Evolutionary conservation across 148 eudicot genomes (phyloP), one percentile per base, ranked within the genome.

Genomic region (Silene conica): DNA sequence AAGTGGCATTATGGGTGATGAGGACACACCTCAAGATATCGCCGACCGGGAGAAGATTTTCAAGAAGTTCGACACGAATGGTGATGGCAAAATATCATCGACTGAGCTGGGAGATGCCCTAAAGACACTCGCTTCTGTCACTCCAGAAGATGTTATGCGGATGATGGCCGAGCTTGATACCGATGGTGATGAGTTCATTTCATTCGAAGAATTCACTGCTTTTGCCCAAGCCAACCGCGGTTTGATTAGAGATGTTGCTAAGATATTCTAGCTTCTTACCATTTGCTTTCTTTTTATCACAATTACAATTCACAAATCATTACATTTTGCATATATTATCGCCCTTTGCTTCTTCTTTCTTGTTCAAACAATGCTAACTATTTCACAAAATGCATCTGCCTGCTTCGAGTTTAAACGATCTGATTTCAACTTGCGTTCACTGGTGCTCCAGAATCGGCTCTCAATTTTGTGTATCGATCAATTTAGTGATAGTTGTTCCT

Each of bases 121-220:
- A 65, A 86, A 88, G 74, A 45, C 76, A 4, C 92, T 90, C 1
- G 98, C 96, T 4, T 83, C 84, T 3, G 87, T 86, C 26, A 76
- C 91, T 0, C 9, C 83, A 0, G 93, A 90, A 0, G 97, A 90
- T 50, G 74, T 90, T 11, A 31, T 77, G 28, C 63, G 84, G 38
- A 85, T 92, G 87, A 90, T 92, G 97, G 82, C 70, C 1, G 97
- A 92, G 83, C 81, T 92, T 5, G 97, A 92, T 56, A 84, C 93
- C 0, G 96, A 92, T 74, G 86, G 91, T 0, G 92, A 92, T 72
- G 93, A 96, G 5, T 87, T 43, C 83, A 89, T 92, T 70, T 90
- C 97, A 0, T 86, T 77, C 28, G 79, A 92, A 45, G 97, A 90
- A 78, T 90, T 88, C 78, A 85, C 85, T 0, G 83, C 41, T 0